Percentiles rank a stretch among this genome's conserved stretches.
These are phyloP conservation scores for Ilyonectria robusta DNA, from an alignment of 2,329 filamentous ascomycete species.

Conservation along the genomic window DNA sequence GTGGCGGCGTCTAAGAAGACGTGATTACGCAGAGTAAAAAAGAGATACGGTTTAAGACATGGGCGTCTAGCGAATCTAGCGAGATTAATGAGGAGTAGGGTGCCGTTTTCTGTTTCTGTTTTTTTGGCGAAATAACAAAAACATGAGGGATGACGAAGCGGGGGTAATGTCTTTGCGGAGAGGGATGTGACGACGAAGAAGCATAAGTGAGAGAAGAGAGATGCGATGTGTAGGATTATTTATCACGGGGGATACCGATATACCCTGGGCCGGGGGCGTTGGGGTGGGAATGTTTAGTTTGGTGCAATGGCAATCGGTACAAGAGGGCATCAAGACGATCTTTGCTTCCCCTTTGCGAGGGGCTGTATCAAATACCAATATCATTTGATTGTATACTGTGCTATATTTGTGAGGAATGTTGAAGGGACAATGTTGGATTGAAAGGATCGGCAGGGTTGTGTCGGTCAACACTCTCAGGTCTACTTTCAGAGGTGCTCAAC, in stretches of 20 bases:
- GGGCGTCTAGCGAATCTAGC: not conserved
- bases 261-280: conserved; percentile 48
- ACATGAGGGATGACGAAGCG: conserved; percentile 4
- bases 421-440: not conserved
- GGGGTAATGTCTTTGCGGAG: conserved; percentile 26
- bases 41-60: not conserved
- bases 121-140: not conserved
- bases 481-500: not conserved
- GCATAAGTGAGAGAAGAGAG: conserved; percentile 7
- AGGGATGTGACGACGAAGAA: conserved; percentile 28
- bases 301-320: conserved; percentile 24
- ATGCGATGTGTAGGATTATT: conserved; percentile 42
- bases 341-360: conserved; percentile 24
- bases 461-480: not conserved
- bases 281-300: conserved; percentile 39
- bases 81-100: conserved; percentile 26
- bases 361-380: conserved; percentile 1
- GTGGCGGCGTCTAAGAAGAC: conserved; percentile 66
- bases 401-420: not conserved
- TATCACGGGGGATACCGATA: conserved; percentile 46
- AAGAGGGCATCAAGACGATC: conserved; percentile 30
- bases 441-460: not conserved
- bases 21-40: not conserved
- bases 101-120: conserved; percentile 21
- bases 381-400: not conserved